Evolutionary conservation across 2,329 filamentous ascomycete genomes (phyloP).

Genomic region (Xylariaceae sp.): DNA sequence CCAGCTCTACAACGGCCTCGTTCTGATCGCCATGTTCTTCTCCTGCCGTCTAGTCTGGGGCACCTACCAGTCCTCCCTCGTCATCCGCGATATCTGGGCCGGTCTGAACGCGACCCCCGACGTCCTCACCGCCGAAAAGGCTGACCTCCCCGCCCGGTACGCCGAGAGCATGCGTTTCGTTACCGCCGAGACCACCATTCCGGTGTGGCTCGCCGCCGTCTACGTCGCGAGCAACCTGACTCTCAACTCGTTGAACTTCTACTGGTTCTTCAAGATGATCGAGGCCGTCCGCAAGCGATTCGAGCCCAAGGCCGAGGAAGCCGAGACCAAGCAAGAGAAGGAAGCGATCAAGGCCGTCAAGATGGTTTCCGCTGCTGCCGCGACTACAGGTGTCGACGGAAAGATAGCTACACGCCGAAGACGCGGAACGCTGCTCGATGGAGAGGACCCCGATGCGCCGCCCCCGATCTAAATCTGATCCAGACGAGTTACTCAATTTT

Average conservation of each 20-base stretch:
- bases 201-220: constrained; percentile 61
- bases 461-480: constrained; percentile 27
- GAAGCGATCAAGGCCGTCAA: constrained; percentile 28
- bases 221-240: constrained; percentile 68
- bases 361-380: constrained; percentile 23
- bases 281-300: constrained; percentile 73
- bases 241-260: constrained; percentile 72
- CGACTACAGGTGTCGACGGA: constrained; percentile 32
- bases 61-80: constrained; percentile 62
- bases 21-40: constrained; percentile 70
- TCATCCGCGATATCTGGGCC: constrained; percentile 65
- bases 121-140: constrained; percentile 31
- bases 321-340: constrained; percentile 24
- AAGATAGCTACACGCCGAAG: constrained; percentile 24
- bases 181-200: constrained; percentile 48
- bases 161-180: constrained; percentile 48
- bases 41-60: constrained; percentile 73
- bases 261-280: constrained; percentile 87
- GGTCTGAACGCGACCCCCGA: constrained; percentile 44
- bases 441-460: constrained; percentile 30
- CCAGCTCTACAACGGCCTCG: constrained; percentile 73
- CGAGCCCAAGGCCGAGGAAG: constrained; percentile 40
- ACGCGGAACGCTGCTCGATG: constrained; percentile 30
- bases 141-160: constrained; percentile 34
- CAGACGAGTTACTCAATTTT: too few relatives aligned